Base-by-base conservation (phyloP, 2,329 filamentous ascomycete genomes). In the Xylaria sp. region DNA sequence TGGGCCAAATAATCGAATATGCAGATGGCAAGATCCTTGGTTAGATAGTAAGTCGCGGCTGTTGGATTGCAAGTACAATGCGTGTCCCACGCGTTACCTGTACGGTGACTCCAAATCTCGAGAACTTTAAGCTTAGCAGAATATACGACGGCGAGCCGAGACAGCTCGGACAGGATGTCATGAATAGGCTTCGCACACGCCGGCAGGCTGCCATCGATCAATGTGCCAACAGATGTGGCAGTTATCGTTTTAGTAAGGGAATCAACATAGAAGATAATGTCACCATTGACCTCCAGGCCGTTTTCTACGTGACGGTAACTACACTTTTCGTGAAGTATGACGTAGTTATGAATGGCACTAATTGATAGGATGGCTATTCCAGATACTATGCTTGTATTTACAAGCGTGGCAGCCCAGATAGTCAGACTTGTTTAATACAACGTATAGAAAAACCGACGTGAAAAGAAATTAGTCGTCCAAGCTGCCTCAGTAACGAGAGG, bases 241-340 rank as follows among this genome's bases (percentile, higher is more conserved):
- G 48, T 52, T 10, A 52, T 52, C 19, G 48, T n/a, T 15, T 52
- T 52, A 23, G 48, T 52, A 19, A 52, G 48, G 10, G 48, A 38
- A 4, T 29, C 48, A n/a, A 52, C 35, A 21, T 52, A 29, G 23
- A 52, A 52, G 4, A 38, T 52, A 38, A 31, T 52, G n/a, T 52
- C 35, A n/a, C 48, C 29, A 25, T 52, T 29, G 19, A 38, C 31
- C 19, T 38, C 33, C 13, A 38, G 11, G 17, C 19, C 7, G 13
- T 38, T 52, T n/a, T 37, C 33, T 27, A 52, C 48, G 17, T 52
- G 29, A 17, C 48, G 48, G 15, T 23, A 38, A 31, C 48, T 31
- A 25, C 23, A 52, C n/a, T 31, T 52, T 52, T 52, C 48, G 15
- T 52, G 48, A 15, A 52, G 13, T 52, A 38, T 38, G 17, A 15